Evolutionary conservation across 2,329 filamentous ascomycete species (phyloP), one percentile per base, ranked within the genome.

Genomic region (Microdochium trichocladiopsis): DNA sequence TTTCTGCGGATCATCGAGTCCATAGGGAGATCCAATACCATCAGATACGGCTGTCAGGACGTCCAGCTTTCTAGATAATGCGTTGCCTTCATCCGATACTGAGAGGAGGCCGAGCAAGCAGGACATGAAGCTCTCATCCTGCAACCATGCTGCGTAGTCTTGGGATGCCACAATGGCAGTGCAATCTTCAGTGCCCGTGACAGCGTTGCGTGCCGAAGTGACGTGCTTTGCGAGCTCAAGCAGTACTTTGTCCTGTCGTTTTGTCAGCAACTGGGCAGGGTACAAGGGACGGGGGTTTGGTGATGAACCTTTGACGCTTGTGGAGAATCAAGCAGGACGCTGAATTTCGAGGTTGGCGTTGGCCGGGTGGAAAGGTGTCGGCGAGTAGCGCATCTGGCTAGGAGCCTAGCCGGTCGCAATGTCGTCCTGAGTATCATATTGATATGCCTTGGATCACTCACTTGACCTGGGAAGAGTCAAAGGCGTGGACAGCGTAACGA

Each of bases 41-140:
- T 86, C 82, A 25, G 83, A 75, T 4, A 82, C 76, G 12, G 77
- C 83, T 23, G 71, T 70, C 14, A 86, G 56, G 8, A 84, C 66
- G 55, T 77, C 69, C 31, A 81, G 66, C 23, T 69, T 59, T 4
- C 54, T 52, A 14, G 48, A 25, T 36, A 48, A 25, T 24, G 31
- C 14, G 16, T 51, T 33, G 6, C n/a, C 14, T 14, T 21, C 43
- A n/a, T 49, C 47, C 1, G 37, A 49, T 23, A 56, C 33, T 25
- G 55, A 56, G 48, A 69, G 56, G 14, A 50, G 53, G 49, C 50
- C 48, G 16, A 74, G 58, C 14, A 73, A 52, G 3, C 51, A 51
- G 0, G 64, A 57, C 61, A 77, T 70, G 54, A 78, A 74, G 0
- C 48, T 57, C 24, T 65, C 59, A 52, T 80, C 71, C 9, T 75